phyloP scores from a whole-genome alignment of 371 early-diverging fungal genomes.

The Amoeboaphelidium occidentale region DNA sequence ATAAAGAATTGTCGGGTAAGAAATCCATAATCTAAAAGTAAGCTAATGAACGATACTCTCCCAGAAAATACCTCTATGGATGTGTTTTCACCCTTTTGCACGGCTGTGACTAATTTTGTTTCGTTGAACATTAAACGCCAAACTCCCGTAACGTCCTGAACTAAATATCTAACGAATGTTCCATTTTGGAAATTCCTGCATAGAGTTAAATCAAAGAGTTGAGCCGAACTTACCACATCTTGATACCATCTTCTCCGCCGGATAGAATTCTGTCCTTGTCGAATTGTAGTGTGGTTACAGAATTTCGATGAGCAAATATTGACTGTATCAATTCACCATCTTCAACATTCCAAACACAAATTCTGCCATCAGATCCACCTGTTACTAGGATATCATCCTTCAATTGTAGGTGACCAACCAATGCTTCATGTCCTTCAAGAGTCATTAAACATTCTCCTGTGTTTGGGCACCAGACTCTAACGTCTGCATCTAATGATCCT shows the following conservation, averaged over 20 bases:
- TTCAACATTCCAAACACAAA: slow-evolving; percentile 9
- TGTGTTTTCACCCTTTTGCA: slow-evolving; percentile 26
- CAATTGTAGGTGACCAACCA: not conserved
- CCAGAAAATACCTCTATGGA: not conserved
- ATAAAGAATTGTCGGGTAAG: too few relatives aligned
- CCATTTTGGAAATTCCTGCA: slow-evolving; percentile 9
- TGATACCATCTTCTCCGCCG: not conserved
- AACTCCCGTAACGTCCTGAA: slow-evolving; percentile 30
- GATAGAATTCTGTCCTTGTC: not conserved
- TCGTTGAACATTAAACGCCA: slow-evolving; percentile 83
- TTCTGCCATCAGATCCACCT: slow-evolving; percentile 8
- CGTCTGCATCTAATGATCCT: slow-evolving; percentile 48
- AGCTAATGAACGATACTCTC: too few relatives aligned
- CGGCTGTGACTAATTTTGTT: slow-evolving; percentile 56
- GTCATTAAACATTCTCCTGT: slow-evolving; percentile 16
- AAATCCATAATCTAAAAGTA: too few relatives aligned
- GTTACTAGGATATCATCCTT: slow-evolving; percentile 5
- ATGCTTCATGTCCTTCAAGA: not conserved
- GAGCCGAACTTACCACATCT: not conserved
- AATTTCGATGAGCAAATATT: not conserved
- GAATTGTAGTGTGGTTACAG: not conserved
- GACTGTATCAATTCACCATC: not conserved
- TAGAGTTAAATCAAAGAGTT: not conserved
- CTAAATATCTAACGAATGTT: slow-evolving; percentile 5
- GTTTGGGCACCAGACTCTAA: slow-evolving; percentile 39